phyloP scores from a whole-genome alignment of 2,329 filamentous ascomycete species.

The Stemphylium lycopersici region DNA sequence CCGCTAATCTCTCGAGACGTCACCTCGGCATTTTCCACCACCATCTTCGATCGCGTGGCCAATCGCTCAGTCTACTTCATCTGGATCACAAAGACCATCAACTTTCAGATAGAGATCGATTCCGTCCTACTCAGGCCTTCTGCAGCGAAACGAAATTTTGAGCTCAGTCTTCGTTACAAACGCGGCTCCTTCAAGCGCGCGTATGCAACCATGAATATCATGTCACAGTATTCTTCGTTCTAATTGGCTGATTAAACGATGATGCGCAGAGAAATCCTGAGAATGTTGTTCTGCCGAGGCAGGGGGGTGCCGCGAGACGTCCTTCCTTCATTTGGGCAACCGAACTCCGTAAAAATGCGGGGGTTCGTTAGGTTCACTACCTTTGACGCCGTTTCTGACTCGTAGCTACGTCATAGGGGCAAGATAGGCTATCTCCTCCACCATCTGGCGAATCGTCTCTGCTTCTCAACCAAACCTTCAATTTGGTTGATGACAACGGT shows the following conservation, averaged over 20 bases:
- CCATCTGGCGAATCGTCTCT: not conserved
- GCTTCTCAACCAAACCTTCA: not conserved
- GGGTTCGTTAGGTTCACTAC: not conserved
- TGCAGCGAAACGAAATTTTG: slow-evolving; percentile 11
- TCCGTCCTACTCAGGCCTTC: not conserved
- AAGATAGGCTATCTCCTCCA: not conserved
- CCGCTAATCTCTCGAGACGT: not conserved
- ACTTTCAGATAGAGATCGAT: not conserved
- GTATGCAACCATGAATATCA: slow-evolving; percentile 7
- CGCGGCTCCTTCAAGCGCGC: slow-evolving; percentile 4
- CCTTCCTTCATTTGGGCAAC: no score
- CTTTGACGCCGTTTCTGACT: not conserved
- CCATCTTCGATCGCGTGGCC: slow-evolving; percentile 3
- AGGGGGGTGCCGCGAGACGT: not conserved
- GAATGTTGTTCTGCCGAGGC: not conserved
- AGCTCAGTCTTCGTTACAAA: not conserved
- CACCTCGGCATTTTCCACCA: not conserved
- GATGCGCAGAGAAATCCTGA: not conserved
- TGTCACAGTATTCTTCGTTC: not conserved
- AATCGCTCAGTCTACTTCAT: slow-evolving; percentile 9
- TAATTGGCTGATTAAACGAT: slow-evolving; percentile 2
- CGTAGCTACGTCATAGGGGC: not conserved
- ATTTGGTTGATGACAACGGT: not conserved
- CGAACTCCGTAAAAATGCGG: not conserved
- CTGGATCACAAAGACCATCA: not conserved